Base-by-base conservation (phyloP, 2,329 filamentous ascomycete genomes). In the Pseudogymnoascus sp. region DNA sequence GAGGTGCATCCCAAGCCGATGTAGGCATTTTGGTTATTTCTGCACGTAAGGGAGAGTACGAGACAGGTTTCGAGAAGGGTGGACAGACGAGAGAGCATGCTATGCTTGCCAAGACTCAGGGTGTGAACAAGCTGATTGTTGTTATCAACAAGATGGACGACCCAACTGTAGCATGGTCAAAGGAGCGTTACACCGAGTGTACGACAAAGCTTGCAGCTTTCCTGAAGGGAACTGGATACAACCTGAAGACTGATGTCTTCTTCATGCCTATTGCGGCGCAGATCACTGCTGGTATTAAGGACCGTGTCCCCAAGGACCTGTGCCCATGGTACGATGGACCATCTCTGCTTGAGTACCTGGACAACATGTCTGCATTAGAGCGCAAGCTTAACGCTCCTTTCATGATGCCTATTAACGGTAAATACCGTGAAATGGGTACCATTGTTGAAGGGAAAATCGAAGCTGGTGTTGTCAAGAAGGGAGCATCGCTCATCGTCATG, bases 71-170 rank as follows among this genome's bases (percentile, higher is more conserved):
- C 74, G 94, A 99, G 70, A 89, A 88, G 79, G 94, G 94, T 65
- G 93, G 94, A 37, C 94, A 99, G 76, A 99, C 94, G 60, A 86
- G 94, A 73, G 94, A 99, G 83, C 93, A 97, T 76, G 94, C 95
- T 61, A 91, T 99, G 81, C 82, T 99, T 72, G 95, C 95, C 68
- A 96, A 97, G 79, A 99, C 95, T 0, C 93, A 96, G 74, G 94
- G 94, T 76, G 94, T 99, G 63, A 96, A 96, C 82, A 97, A 97
- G 78, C 83, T 99, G 61, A 81, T 97, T 50, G 87, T 99, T 30
- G 94, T 84, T 60, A 92, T 97, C 73, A 99, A 99, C 85, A 99
- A 99, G 82, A 99, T 99, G 95, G 94, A 99, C 73, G 94, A 99
- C 73, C 81, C 88, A 9, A 99, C 94, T 2, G 95, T 99, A 59